Evolutionary conservation across 73 alveolate species (phyloP), one percentile per base, ranked within the genome.

Genomic region (Halteria grandinella): DNA sequence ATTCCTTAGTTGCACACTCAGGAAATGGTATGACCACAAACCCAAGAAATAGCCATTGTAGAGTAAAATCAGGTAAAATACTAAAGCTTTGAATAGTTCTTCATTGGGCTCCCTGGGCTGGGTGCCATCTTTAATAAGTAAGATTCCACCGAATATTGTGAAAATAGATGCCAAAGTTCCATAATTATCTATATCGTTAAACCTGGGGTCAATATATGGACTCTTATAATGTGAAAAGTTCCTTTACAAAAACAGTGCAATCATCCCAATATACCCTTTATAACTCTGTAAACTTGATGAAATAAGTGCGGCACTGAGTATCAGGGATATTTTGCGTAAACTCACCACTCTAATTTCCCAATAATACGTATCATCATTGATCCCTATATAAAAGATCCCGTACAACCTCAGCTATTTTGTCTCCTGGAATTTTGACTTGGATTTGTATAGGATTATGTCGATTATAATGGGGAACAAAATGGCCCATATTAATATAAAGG

Each of bases 361-460:
- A 28, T 34, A 73, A 33, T 7, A 73, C 20, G 74, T 17, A 1
- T 73, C 71, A 20, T 54, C 53, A 2, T 24, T 73, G 3, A 73
- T 62, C 1, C 85, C 85, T 0, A 73, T 64, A 54, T 48, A 73
- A 52, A 54, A 73, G 15, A 73, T 74, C 17, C 85, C 85, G 39
- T 73, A 73, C 24, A 51, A 31, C 17, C 20, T 36, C 18, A 73
- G 20, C 25, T 48, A 8, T 28, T n/a, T 23, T 18, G 18, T 12
- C n/a, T 62, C 25, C 17, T 54, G 70, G 23, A 82, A 36, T 12
- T 34, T 6, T 12, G 32, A 18, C 32, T 62, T 55, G 27, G 43
- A 69, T 58, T 48, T 40, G n/a, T n/a, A 17, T 17, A 82, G 73
- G 20, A 64, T 32, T 33, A 32, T 48, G 47, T 41, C 47, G n/a